These are phyloP conservation scores for Aquilaria malaccensis DNA, from an alignment of 345 rosid genomes.

Conservation along the genomic window DNA sequence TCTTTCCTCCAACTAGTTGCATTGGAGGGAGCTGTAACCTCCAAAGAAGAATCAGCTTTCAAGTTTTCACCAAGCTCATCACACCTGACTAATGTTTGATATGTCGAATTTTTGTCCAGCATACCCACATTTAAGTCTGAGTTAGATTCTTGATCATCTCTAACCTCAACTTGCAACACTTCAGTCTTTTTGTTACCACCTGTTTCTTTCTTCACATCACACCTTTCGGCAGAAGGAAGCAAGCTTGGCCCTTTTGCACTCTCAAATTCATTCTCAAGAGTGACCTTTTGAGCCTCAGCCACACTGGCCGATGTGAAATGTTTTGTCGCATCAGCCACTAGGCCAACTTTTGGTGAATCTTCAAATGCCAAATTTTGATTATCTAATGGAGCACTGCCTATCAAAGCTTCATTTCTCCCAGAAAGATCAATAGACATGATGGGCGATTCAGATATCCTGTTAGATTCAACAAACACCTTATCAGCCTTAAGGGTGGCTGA, in stretches of 20 bases:
- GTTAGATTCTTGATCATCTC: not conserved
- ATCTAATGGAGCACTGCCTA: conserved; percentile 11
- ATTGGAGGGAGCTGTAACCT: conserved; percentile 7
- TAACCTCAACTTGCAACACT: conserved; percentile 18
- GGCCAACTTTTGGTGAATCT: conserved; percentile 11
- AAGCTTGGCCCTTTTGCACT: conserved; percentile 7
- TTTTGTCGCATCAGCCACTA: conserved; percentile 9
- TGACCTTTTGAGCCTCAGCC: conserved; percentile 8
- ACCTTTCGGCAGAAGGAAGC: conserved; percentile 8
- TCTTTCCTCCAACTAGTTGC: conserved; percentile 16
- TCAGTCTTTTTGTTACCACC: conserved; percentile 17
- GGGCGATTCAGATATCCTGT: conserved; percentile 7
- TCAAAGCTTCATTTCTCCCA: conserved; percentile 16
- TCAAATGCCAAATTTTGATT: conserved; percentile 6
- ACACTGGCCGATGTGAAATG: conserved; percentile 17
- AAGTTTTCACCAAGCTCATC: conserved; percentile 14
- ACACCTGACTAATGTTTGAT: conserved; percentile 14
- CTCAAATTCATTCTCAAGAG: conserved; percentile 14
- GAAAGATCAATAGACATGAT: conserved; percentile 5
- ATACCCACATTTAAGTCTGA: conserved; percentile 5
- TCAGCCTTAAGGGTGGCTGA: conserved; percentile 8
- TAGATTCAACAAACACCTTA: conserved; percentile 11
- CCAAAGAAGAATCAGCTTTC: conserved; percentile 11
- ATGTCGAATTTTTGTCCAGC: conserved; percentile 12
- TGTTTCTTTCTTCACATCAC: conserved; percentile 18